Evolutionary conservation across 1,284 basidiomycete species (phyloP).

Genomic region (Leccinum fallax): DNA sequence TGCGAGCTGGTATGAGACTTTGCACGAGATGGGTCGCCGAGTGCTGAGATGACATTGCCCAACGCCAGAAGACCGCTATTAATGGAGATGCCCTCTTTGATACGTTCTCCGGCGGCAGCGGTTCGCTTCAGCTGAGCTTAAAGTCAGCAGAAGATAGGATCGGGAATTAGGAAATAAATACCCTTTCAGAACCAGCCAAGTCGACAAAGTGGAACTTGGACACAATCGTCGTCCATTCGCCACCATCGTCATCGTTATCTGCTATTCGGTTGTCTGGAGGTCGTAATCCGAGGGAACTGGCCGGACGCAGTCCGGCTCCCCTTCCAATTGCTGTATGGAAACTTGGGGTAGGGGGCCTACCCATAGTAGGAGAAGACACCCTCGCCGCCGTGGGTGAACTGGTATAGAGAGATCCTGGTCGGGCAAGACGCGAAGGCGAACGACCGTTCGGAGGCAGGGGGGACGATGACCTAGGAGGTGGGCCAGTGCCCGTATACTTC

Average conservation of each 20-base stretch:
- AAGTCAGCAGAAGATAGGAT: constrained; percentile 19
- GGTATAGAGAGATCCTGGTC: constrained; percentile 71
- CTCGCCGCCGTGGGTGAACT: constrained; percentile 44
- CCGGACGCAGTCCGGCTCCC: constrained; percentile 67
- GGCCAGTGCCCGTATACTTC: constrained; percentile 69
- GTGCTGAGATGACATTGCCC: constrained; percentile 97
- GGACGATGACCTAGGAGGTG: constrained; percentile 72
- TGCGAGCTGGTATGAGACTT: constrained; percentile 80
- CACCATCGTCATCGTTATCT: constrained; percentile 59
- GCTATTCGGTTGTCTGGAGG: constrained; percentile 51
- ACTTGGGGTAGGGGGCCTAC: constrained; percentile 74
- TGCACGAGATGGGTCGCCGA: constrained; percentile 88
- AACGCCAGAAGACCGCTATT: constrained; percentile 96
- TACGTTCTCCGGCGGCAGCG: constrained; percentile 90
- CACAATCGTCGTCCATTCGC: constrained; percentile 87
- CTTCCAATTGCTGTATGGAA: constrained; percentile 72
- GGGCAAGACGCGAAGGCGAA: constrained; percentile 75
- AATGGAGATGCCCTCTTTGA: constrained; percentile 97
- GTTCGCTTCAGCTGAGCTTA: constrained; percentile 81
- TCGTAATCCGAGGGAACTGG: constrained; percentile 66
- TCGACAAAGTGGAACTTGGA: constrained; percentile 99
- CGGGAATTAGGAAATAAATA: constrained; percentile 41
- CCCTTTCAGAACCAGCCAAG: constrained; percentile 93
- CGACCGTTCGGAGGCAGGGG: constrained; percentile 70
- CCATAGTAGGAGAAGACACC: constrained; percentile 73